Conservation (phyloP, 23 red algal species). For the Cyanidiococcus yangmingshanensis region DNA sequence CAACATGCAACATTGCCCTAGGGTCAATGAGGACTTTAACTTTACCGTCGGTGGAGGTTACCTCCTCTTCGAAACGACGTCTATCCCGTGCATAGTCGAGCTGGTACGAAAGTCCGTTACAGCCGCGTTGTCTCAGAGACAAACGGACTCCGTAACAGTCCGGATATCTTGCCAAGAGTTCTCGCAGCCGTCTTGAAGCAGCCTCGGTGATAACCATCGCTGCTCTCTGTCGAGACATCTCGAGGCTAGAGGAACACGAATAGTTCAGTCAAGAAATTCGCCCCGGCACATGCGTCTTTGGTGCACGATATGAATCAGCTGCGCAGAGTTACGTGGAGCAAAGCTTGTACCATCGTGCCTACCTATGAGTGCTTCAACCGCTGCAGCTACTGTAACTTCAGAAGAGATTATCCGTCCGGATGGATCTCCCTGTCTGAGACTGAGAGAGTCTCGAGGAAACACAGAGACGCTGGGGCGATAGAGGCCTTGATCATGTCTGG, state of each 20-base stretch:
- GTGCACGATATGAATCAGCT: not conserved
- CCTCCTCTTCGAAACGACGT: slow-evolving; percentile 44
- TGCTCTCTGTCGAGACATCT: not conserved
- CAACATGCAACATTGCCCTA: slow-evolving; percentile 73
- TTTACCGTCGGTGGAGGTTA: slow-evolving; percentile 15
- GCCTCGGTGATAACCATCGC: not conserved
- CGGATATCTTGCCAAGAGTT: not conserved
- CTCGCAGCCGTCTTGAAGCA: not conserved
- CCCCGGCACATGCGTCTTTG: no score
- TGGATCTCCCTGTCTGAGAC: not conserved
- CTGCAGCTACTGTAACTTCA: not conserved
- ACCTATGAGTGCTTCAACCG: slow-evolving; percentile 1
- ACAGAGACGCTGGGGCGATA: not conserved
- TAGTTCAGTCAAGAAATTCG: no score
- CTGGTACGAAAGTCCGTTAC: slow-evolving; percentile 76
- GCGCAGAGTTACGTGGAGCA: not conserved
- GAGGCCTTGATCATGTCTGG: not conserved
- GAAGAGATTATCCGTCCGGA: not conserved
- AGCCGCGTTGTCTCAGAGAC: slow-evolving; percentile 68
- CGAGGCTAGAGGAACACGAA: no score
- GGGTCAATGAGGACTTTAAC: slow-evolving; percentile 61
- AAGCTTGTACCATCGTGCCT: not conserved
- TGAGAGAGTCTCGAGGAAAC: not conserved
- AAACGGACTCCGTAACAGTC: slow-evolving; percentile 52
- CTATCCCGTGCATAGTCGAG: slow-evolving; percentile 62